Base-by-base conservation (phyloP, 2,329 filamentous ascomycete genomes). In the Blumeria graminis region DNA sequence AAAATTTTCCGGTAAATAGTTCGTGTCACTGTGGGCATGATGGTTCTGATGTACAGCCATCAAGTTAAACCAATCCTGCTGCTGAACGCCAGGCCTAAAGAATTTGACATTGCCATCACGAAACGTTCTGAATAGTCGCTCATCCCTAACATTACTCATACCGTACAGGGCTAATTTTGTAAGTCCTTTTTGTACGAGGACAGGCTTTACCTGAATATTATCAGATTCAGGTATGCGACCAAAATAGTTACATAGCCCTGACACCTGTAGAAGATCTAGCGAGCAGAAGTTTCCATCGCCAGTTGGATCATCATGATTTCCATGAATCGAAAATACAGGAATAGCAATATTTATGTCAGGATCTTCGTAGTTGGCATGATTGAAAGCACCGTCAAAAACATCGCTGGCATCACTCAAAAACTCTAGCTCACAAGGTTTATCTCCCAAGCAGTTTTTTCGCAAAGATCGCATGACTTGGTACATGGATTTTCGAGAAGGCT, bases 231-330 rank as follows among this genome's bases (percentile, higher is more conserved):
- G 85, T 0, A 87, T 86, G 41, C 89, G 83, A 2, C 92, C 92
- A 67, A 92, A 98, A 71, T 96, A 98, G 68, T 98, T 98, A 63
- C 98, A 74, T 13, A 98, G 71, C 0, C 92, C 92, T 0, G 89
- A 87, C 1, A 92, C 83, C 67, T 96, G 88, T 3, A 98, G 75
- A 14, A 98, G 70, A 67, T 98, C 92, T 10, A 98, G 75, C 0
- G 90, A 89, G 60, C 92, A 93, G 61, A 84, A 82, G 66, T 94
- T 86, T 10, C 89, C 92, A 64, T 95, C 89, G 9, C 92, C 92
- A n/a, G 89, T 93, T 0, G 92, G 92, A 66, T 98, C 92, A 65
- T 98, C 92, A 67, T 98, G 92, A 65, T 98, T 98, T 50, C 92
- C 92, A 64, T 98, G 93, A 43, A 98, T 98, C 0, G 90, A 94